Percentiles rank a stretch among this genome's conserved stretches.
These are phyloP conservation scores for Podila minutissima DNA, from an alignment of 192 early-diverging fungal species.

Conservation along the genomic window DNA sequence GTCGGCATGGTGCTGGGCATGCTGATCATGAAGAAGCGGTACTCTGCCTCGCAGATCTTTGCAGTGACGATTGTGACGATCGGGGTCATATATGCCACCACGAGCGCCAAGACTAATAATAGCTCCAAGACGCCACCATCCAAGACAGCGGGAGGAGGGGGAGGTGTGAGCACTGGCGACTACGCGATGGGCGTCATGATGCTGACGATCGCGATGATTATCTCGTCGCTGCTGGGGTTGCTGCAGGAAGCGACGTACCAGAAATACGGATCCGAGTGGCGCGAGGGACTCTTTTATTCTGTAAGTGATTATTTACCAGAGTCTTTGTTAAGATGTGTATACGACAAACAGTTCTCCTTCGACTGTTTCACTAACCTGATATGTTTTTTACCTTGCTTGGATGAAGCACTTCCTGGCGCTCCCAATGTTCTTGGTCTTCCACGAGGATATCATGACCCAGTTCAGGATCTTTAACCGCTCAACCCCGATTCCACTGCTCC, in stretches of 20 bases:
- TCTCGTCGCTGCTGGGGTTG: constrained; percentile 84
- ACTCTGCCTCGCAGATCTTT: constrained; percentile 58
- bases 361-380: neutral
- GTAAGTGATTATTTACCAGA: constrained; percentile 31
- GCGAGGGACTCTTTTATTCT: constrained; percentile 90
- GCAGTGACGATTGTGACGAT: constrained; percentile 81
- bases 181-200: constrained; percentile 75
- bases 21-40: constrained; percentile 70
- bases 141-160: neutral
- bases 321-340: neutral
- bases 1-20: constrained; percentile 85
- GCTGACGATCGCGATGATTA: constrained; percentile 74
- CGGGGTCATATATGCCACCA: constrained; percentile 79
- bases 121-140: constrained; percentile 13
- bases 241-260: constrained; percentile 84
- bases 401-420: constrained; percentile 78
- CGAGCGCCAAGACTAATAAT: constrained; percentile 53
- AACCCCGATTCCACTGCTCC: constrained; percentile 38
- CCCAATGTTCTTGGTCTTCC: constrained; percentile 83
- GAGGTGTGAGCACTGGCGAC: constrained; percentile 48
- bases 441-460: constrained; percentile 70
- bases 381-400: neutral
- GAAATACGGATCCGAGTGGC: constrained; percentile 84
- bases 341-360: neutral
- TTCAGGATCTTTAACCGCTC: constrained; percentile 67